phyloP scores from a whole-genome alignment of 139 green algal genomes.

The Micractinium sp. region DNA sequence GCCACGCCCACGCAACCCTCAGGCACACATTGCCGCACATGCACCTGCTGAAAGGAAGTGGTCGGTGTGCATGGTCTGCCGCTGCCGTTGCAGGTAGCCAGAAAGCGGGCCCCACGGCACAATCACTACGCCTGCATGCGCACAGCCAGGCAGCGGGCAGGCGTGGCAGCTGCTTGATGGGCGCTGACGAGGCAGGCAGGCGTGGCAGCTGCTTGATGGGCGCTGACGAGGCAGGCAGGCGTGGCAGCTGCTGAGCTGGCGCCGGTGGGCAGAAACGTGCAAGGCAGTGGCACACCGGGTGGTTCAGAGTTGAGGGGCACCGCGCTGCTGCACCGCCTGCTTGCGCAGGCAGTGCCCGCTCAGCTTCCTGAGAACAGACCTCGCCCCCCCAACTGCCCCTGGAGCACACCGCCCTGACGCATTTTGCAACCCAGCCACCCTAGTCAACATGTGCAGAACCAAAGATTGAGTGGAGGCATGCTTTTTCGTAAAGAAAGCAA shows the following conservation, averaged over 20 bases:
- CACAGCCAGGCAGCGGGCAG: background rate
- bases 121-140: background rate
- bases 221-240: background rate
- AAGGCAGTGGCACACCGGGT: background rate
- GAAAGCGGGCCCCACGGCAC: slow-evolving; percentile 4
- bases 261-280: too few species aligned
- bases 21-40: background rate
- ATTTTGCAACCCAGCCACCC: too few species aligned
- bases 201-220: background rate
- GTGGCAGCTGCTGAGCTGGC: background rate
- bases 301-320: too few species aligned
- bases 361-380: too few species aligned
- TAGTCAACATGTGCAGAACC: too few species aligned
- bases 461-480: too few species aligned
- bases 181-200: background rate
- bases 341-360: too few species aligned
- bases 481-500: too few species aligned
- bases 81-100: slow-evolving; percentile 5
- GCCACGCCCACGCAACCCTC: too few species aligned
- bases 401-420: too few species aligned
- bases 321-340: too few species aligned
- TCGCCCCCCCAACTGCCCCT: too few species aligned
- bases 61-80: slow-evolving; percentile 20
- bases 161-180: background rate
- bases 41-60: slow-evolving; percentile 16